These are phyloP conservation scores for Blastocystis sp. DNA, from an alignment of 352 stramenopile genomes.

Conservation along the genomic window DNA sequence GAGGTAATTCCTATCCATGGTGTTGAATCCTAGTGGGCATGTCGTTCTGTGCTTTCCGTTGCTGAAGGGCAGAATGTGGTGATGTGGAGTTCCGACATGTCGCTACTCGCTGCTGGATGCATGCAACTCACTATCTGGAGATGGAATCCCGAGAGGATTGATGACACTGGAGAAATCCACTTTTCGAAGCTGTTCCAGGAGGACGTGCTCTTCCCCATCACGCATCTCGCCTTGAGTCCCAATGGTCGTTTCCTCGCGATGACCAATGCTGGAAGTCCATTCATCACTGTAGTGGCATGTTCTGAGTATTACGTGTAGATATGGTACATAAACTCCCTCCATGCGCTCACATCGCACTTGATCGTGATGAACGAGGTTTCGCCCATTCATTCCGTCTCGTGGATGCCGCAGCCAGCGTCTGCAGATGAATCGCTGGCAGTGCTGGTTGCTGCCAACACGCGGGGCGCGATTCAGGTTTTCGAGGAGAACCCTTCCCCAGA, in stretches of 20 bases:
- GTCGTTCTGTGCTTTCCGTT: constrained; percentile 20
- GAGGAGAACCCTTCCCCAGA: constrained; percentile 24
- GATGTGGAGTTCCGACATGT: constrained; percentile 11
- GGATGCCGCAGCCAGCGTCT: not conserved
- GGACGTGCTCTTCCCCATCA: not conserved
- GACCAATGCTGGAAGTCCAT: not conserved
- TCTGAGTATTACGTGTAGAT: not conserved
- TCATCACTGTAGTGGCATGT: constrained; percentile 15
- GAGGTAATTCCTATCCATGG: not conserved
- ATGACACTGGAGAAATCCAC: constrained; percentile 8
- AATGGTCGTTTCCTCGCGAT: constrained; percentile 19
- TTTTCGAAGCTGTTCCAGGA: not conserved
- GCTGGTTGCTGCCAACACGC: not conserved
- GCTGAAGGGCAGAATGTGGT: not conserved
- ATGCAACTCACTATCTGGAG: not conserved
- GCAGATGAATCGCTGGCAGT: not conserved
- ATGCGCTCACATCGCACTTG: not conserved
- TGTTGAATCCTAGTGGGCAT: constrained; percentile 54
- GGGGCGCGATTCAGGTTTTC: not conserved
- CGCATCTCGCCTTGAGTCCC: not conserved
- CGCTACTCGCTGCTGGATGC: constrained; percentile 21
- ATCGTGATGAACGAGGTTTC: not conserved
- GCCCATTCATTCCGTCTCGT: not conserved
- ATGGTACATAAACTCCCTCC: not conserved
- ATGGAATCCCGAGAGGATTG: not conserved